Conservation (phyloP, 2,329 filamentous ascomycete genomes). For the Fragosphaeria purpurea region DNA sequence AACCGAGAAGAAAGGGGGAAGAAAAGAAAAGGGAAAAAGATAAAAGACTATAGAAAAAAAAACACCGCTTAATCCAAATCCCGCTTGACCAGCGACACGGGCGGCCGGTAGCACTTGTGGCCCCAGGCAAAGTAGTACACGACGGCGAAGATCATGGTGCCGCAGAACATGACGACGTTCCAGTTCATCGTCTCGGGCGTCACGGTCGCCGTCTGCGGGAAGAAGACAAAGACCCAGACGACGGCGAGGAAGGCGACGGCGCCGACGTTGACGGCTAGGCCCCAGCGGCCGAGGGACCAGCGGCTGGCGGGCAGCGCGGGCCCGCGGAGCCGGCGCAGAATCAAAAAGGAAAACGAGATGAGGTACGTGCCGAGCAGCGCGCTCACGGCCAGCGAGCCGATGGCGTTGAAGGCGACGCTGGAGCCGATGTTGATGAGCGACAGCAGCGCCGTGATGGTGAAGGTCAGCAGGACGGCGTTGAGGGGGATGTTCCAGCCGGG, state of each 20-base stretch:
- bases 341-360: slow-evolving; percentile 34
- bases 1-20: too few species aligned
- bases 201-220: slow-evolving; percentile 29
- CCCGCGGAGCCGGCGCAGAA: slow-evolving; percentile 30
- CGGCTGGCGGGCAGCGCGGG: slow-evolving; percentile 28
- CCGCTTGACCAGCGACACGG: slow-evolving; percentile 12
- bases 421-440: slow-evolving; percentile 42
- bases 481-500: slow-evolving; percentile 28
- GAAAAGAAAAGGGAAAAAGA: too few species aligned
- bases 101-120: slow-evolving; percentile 15
- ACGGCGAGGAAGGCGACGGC: slow-evolving; percentile 34
- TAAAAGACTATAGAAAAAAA: too few species aligned
- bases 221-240: slow-evolving; percentile 38
- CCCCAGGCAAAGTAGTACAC: slow-evolving; percentile 27
- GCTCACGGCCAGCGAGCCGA: slow-evolving; percentile 40
- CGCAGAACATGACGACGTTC: slow-evolving; percentile 34
- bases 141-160: slow-evolving; percentile 27
- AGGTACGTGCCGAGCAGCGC: slow-evolving; percentile 43
- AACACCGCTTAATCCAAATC: too few species aligned
- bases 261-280: slow-evolving; percentile 31
- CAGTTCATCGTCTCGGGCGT: slow-evolving; percentile 37
- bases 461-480: slow-evolving; percentile 37
- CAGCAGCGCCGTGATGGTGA: slow-evolving; percentile 31
- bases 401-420: slow-evolving; percentile 40
- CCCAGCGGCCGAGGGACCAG: slow-evolving; percentile 32